These are phyloP conservation scores for Suhomyces atakaporum DNA, from an alignment of 1,139 yeast genomes.

Conservation along the genomic window DNA sequence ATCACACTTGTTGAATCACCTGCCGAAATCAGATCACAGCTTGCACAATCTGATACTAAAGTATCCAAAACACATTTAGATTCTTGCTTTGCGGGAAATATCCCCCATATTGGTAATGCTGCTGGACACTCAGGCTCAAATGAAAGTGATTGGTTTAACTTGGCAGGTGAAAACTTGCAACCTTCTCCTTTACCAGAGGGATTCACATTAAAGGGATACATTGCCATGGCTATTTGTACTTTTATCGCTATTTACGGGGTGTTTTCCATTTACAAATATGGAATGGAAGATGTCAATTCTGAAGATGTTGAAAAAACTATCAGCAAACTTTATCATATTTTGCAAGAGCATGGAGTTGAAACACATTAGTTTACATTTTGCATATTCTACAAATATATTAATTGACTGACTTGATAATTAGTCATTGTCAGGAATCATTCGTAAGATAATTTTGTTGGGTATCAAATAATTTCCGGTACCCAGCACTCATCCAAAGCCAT, in stretches of 20 bases:
- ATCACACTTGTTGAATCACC: constrained; percentile 77
- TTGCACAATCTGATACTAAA: constrained; percentile 31
- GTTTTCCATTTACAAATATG: constrained; percentile 56
- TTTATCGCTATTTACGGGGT: constrained; percentile 62
- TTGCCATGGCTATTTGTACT: constrained; percentile 60
- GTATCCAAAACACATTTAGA: constrained; percentile 41
- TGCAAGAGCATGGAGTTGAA: constrained; percentile 13
- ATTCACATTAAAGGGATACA: constrained; percentile 66
- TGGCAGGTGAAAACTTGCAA: constrained; percentile 60
- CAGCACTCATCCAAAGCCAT: too few species aligned
- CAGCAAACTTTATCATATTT: constrained; percentile 16
- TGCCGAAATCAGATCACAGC: constrained; percentile 41
- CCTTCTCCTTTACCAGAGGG: constrained; percentile 62
- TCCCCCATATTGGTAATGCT: constrained; percentile 64
- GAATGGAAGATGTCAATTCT: constrained; percentile 58
- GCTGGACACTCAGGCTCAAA: constrained; percentile 51
- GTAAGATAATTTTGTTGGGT: too few species aligned
- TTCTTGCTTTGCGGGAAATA: constrained; percentile 56
- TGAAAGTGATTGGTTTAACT: constrained; percentile 49
- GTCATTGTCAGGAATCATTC: too few species aligned
- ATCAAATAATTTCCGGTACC: too few species aligned
- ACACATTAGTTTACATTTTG: not conserved
- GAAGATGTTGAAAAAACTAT: constrained; percentile 39
- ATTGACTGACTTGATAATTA: too few species aligned
- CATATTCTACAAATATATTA: not conserved